Percentiles rank a stretch among this genome's conserved stretches.
These are phyloP conservation scores for Penicillium samsonianum DNA, from an alignment of 495 filamentous ascomycete genomes.

Conservation along the genomic window DNA sequence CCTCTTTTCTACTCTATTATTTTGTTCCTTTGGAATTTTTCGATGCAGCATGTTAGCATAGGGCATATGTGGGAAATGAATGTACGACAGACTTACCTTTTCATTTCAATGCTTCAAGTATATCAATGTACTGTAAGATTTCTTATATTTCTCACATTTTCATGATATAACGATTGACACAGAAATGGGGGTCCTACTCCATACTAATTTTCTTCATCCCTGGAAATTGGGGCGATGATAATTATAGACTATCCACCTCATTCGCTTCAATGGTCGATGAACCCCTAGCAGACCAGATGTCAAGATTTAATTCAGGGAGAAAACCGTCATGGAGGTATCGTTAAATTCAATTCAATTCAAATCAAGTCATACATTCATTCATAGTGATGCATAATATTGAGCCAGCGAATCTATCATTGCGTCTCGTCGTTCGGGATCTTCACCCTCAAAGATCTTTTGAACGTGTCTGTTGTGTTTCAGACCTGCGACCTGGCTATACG, in stretches of 20 bases:
- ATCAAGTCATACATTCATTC: not conserved
- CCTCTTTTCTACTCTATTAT: not conserved
- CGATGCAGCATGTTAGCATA: slow-evolving; percentile 11
- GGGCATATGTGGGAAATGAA: slow-evolving; percentile 11
- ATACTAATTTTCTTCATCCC: no score
- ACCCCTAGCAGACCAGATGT: not conserved
- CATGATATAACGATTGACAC: no score
- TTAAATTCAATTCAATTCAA: not conserved
- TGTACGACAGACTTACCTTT: not conserved
- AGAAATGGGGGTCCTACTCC: no score
- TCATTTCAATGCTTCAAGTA: not conserved
- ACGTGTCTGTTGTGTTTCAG: slow-evolving; percentile 20
- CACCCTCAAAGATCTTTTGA: slow-evolving; percentile 19
- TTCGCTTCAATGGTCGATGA: no score
- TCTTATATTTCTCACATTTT: not conserved
- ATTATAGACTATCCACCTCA: no score
- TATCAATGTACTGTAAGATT: not conserved
- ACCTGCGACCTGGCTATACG: slow-evolving; percentile 1
- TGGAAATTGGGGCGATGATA: no score
- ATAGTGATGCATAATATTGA: slow-evolving; percentile 8
- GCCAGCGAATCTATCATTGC: slow-evolving; percentile 19
- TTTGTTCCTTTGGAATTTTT: not conserved
- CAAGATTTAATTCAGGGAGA: not conserved
- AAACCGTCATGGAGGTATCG: not conserved
- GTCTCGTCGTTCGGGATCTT: slow-evolving; percentile 20